Evolutionary conservation across 164 flowering plant genomes (phyloP).

Genomic region (Akebia trifoliata): DNA sequence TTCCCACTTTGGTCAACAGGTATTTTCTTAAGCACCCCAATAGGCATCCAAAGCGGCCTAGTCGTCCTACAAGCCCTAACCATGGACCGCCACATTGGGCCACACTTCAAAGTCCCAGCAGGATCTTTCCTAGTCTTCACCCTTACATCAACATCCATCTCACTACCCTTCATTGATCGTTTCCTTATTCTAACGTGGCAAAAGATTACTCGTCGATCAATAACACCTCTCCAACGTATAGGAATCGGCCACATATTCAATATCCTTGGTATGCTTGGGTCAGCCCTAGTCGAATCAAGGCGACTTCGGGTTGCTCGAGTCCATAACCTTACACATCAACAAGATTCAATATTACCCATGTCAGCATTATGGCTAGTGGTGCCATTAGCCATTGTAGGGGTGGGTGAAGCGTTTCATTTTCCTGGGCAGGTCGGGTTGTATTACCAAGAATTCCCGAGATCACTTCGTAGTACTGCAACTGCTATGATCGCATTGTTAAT

Average conservation of each 20-base stretch:
- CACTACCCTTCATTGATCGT: conserved; percentile 38
- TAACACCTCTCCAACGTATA: conserved; percentile 45
- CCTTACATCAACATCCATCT: conserved; percentile 33
- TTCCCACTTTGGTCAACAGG: conserved; percentile 53
- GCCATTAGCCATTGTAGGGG: conserved; percentile 34
- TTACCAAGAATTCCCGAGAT: conserved; percentile 45
- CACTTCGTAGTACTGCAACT: conserved; percentile 35
- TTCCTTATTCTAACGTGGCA: conserved; percentile 39
- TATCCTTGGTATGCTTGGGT: conserved; percentile 33
- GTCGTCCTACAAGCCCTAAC: conserved; percentile 50
- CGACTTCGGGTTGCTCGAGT: conserved; percentile 25
- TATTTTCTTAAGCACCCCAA: conserved; percentile 41
- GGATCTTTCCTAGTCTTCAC: conserved; percentile 41
- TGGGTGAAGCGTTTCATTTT: conserved; percentile 61
- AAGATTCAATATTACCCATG: conserved; percentile 31
- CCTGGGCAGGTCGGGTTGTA: conserved; percentile 52
- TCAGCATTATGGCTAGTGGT: conserved; percentile 44
- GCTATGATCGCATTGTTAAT: conserved; percentile 35
- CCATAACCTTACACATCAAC: conserved; percentile 17
- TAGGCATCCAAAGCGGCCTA: conserved; percentile 39
- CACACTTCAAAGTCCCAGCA: conserved; percentile 55
- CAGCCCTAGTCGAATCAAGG: conserved; percentile 49
- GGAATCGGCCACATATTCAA: conserved; percentile 61
- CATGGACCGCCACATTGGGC: conserved; percentile 62
- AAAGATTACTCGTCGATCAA: conserved; percentile 20